These are phyloP conservation scores for Physocladia obscura DNA, from an alignment of 192 early-diverging fungal species.

Conservation along the genomic window DNA sequence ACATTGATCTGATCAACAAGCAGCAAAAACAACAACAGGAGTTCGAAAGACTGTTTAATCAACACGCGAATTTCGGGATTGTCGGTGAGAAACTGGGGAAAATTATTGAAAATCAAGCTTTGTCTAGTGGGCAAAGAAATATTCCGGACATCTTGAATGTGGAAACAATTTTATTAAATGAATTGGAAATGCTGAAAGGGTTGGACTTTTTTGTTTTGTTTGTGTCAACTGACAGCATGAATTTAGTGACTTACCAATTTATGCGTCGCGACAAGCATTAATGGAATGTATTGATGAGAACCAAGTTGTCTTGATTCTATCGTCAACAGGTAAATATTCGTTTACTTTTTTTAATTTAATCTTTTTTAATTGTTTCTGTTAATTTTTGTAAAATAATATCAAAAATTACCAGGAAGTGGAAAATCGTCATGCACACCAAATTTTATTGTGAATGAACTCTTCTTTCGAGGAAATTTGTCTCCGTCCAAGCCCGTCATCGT, in stretches of 20 bases:
- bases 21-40: not conserved
- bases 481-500: conserved; percentile 30
- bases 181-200: conserved; percentile 24
- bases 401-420: conserved; percentile 16
- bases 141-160: not conserved
- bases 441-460: conserved; percentile 28
- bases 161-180: conserved; percentile 10
- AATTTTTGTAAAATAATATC: too few species aligned
- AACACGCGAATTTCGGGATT: not conserved
- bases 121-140: not conserved
- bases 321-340: conserved; percentile 7
- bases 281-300: conserved; percentile 14
- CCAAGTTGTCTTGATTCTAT: conserved; percentile 6
- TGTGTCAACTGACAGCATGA: too few species aligned
- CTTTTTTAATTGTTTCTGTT: too few species aligned
- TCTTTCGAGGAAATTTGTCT: conserved; percentile 11
- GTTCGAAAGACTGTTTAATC: conserved; percentile 5
- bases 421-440: conserved; percentile 34
- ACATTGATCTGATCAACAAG: not conserved
- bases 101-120: not conserved
- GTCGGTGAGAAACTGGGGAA: not conserved
- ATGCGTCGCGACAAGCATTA: not conserved
- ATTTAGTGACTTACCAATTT: conserved; percentile 27
- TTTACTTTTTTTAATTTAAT: too few species aligned
- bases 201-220: conserved; percentile 5